Percentiles rank a stretch among this genome's conserved stretches.
phyloP scores from a whole-genome alignment of 2,329 filamentous ascomycete species.

The Penicillium rolfsii region DNA sequence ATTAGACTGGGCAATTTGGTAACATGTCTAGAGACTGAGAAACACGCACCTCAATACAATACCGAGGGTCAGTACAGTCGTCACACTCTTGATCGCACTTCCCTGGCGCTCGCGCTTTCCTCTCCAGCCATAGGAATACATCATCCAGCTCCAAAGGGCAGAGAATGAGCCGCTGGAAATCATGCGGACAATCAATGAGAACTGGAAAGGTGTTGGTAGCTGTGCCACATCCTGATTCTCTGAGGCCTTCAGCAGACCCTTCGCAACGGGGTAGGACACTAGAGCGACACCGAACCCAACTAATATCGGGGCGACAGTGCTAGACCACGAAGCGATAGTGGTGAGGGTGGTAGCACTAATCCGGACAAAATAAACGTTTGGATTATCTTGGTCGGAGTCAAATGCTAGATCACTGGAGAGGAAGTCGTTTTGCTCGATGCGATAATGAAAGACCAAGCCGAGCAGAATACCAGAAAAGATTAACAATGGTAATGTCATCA shows the following conservation, averaged over 20 bases:
- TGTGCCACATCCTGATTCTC: background rate
- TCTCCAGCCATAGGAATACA: background rate
- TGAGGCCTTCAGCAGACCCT: background rate
- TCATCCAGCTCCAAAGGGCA: background rate
- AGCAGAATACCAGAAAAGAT: background rate
- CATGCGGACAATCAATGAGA: conserved; percentile 2
- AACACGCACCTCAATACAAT: background rate
- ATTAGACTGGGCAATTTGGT: background rate
- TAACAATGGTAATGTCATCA: background rate
- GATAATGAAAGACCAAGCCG: conserved; percentile 2
- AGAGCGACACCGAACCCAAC: background rate
- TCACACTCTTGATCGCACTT: background rate
- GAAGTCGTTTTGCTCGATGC: background rate
- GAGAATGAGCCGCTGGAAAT: background rate
- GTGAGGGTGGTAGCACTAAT: background rate
- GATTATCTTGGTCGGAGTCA: background rate
- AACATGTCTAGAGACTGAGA: background rate
- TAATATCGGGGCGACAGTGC: background rate
- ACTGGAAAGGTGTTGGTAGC: background rate
- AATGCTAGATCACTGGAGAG: background rate
- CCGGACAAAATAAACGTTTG: background rate
- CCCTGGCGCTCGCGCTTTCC: background rate
- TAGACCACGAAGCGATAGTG: background rate
- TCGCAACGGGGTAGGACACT: background rate
- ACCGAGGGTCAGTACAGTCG: background rate